phyloP scores from a whole-genome alignment of 2,329 filamentous ascomycete genomes.

The Pseudogymnoascus destructans region DNA sequence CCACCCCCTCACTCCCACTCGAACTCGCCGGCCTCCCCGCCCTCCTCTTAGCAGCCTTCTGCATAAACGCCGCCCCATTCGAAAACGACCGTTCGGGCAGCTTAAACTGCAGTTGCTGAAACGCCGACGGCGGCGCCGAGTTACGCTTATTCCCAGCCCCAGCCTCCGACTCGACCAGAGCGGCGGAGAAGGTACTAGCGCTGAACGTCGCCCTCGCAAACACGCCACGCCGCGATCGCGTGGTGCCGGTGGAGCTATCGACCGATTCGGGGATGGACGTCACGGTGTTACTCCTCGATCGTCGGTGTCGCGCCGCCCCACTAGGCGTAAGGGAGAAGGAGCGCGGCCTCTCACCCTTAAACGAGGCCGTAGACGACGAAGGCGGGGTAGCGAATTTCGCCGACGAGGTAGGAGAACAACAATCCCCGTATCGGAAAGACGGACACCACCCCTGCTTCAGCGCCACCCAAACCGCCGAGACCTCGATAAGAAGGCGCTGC shows the following conservation, averaged over 20 bases:
- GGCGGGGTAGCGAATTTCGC: not conserved
- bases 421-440: constrained; percentile 27
- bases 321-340: constrained; percentile 20
- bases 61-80: constrained; percentile 35
- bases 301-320: constrained; percentile 9
- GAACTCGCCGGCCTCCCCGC: constrained; percentile 16
- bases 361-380: not conserved
- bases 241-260: not conserved
- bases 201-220: not conserved
- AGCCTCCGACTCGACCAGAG: too few relatives aligned
- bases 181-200: not conserved
- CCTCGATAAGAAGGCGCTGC: constrained; percentile 30
- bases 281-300: not conserved
- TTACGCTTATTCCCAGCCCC: not conserved
- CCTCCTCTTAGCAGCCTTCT: constrained; percentile 23
- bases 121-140: not conserved
- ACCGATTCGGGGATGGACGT: not conserved
- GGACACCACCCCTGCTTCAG: constrained; percentile 34
- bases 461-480: constrained; percentile 40
- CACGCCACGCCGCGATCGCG: not conserved
- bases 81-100: constrained; percentile 33
- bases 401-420: constrained; percentile 10
- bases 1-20: constrained; percentile 17
- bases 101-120: not conserved
- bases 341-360: constrained; percentile 13